Evolutionary conservation across 2,329 filamentous ascomycete species (phyloP), one percentile per base, ranked within the genome.

Genomic region (Hirsutella minnesotensis): DNA sequence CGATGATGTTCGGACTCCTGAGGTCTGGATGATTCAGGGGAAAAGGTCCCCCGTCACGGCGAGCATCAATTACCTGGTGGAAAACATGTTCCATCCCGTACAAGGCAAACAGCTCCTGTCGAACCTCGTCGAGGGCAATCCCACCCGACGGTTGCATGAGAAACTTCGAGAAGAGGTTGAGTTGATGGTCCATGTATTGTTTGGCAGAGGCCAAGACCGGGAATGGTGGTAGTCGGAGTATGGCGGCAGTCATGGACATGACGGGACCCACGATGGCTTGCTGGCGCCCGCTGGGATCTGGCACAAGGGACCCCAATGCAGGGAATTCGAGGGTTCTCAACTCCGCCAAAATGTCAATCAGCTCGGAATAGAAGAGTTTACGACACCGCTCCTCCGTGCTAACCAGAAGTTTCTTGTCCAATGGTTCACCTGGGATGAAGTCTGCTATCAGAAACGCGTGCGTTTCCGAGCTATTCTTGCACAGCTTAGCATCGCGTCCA

Each of bases 331-430:
- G 51, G 20, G 39, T 38, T n/a, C 50, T 43, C 10, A 57, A 49
- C 41, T 58, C 40, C 3, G 48, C 44, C 7, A 57, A 43, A 22
- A 56, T 47, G 41, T 54, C 53, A 15, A 57, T 49, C 8, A 57
- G 43, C 38, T 56, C 45, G 35, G 37, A 50, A 45, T 49, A 56
- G 39, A 59, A 51, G 15, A 21, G 15, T 31, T 16, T 46, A 29
- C 49, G 21, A 4, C 45, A 36, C 31, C 46, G 40, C 35, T 47
- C 39, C 9, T 29, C 15, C 3, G 41, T 39, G n/a, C 41, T 22
- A 4, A 47, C 12, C 1, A 53, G 24, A 15, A 42, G 37, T 16
- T 42, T 44, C 9, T 47, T 49, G 33, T 51, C 42, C 3, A 59
- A 41, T 4, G 52, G 42, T 39, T 50, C 33, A 22, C 51, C 53